Evolutionary conservation across 2,329 filamentous ascomycete species (phyloP), one percentile per base, ranked within the genome.

Genomic region (Fusarium sublunatum): DNA sequence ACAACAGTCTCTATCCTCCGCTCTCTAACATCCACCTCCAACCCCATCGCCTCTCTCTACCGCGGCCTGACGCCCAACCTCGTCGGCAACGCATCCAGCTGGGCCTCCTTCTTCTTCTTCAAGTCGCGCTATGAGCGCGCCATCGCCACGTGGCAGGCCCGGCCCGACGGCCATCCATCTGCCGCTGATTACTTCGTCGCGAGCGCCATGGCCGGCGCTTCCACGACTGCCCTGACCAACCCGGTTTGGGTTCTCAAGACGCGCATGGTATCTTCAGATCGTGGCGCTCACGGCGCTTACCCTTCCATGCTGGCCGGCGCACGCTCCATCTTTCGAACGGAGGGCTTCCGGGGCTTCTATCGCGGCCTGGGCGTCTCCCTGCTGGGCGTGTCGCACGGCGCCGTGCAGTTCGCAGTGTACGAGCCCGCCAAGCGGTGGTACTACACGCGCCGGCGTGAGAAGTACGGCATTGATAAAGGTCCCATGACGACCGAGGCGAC

Each of bases 221-320:
- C 91, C 36, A 96, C 93, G 2, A 90, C 93, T 39, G 79, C 91
- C 28, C 83, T 94, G 65, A 98, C 95, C 28, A 98, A 98, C 74
- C 95, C 95, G 3, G 89, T 99, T 70, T 99, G 95, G 95, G 95
- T 99, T 3, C 88, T 99, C 75, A 98, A 98, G 81, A 98, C 94
- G 8, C 90, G 95, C 63, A 98, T 99, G 93, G 82, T 98, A 24
- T 92, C 93, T 28, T 93, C 91, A 5, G 91, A 95, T 66, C 86
- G 86, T 45, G 82, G 86, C 51, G 83, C 87, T 6, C 85, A 83
- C 2, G 92, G 92, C 12, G 95, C 94, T 2, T 99, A 99, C 77
- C 83, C 86, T 13, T 89, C 86, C 65, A 91, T 97, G 81, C 79
- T 83, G 65, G 83, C 88, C 44, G 95, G 95, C 26, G 85, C 88